Base-by-base conservation (phyloP, 2,329 filamentous ascomycete genomes). In the Elsinoe necatrix region DNA sequence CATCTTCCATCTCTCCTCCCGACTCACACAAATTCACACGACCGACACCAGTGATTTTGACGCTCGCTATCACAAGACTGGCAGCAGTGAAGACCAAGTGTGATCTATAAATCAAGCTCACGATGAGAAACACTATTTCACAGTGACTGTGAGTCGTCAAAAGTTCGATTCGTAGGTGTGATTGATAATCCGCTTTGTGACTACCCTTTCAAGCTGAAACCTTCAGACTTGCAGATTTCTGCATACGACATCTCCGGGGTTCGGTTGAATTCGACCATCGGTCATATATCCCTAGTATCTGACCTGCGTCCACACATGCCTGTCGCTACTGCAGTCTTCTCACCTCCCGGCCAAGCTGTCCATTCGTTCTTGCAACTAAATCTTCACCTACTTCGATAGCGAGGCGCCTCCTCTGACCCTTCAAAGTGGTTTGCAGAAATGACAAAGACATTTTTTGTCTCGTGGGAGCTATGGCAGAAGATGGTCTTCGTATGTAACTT, bases 381-480 rank as follows among this genome's bases (percentile, higher is more conserved):
- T 34, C 9, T 20, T n/a, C 3, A n/a, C 34, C 34, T 7, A 37
- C 9, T 11, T 12, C 34, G 9, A 12, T 37, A n/a, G 14, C 14
- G 4, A 4, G 12, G 34, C 20, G 29, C 25, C n/a, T 12, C 48
- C 12, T 16, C 4, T 6, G 2, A 20, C n/a, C 23, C 5, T 3
- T 18, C 48, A 7, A 9, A 39, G 34, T 14, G 5, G 18, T 9
- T 43, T 7, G 11, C 25, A 5, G 12, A 25, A n/a, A 61, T 61
- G 59, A 43, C 45, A 2, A 58, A 59, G 52, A 54, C 18, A 14
- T 77, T 77, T 67, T 78, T 77, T 63, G 65, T 59, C 18, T 68
- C 61, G 51, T 95, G 89, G 90, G 75, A 80, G 63, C 74, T 93
- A 65, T 95, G 90, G 90, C 82, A 93, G 77, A 84, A 95, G 75